Evolutionary conservation across 2,329 filamentous ascomycete genomes (phyloP).

Genomic region (Zymoseptoria tritici): DNA sequence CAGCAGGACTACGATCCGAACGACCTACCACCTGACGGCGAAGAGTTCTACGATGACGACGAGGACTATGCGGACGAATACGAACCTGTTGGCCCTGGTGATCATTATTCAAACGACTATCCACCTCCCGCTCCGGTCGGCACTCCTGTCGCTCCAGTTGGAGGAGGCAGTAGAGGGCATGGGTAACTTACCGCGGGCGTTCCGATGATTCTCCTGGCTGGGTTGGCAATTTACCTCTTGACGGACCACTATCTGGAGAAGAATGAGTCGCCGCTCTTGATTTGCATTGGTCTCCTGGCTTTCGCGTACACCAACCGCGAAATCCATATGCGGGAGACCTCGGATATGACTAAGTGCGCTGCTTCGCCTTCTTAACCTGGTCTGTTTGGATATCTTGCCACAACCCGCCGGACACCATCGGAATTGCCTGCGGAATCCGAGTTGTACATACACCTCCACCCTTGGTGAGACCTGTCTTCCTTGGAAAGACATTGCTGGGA

Average conservation of each 20-base stretch:
- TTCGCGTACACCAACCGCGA: neutral
- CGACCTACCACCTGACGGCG: slow-evolving; percentile 22
- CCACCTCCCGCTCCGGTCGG: slow-evolving; percentile 19
- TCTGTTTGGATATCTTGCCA: neutral
- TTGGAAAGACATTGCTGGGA: neutral
- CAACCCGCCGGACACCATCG: neutral
- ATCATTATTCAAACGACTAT: slow-evolving; percentile 20
- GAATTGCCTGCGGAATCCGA: neutral
- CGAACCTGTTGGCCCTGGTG: slow-evolving; percentile 21
- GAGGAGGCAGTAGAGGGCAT: slow-evolving; percentile 9
- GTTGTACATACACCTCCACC: neutral
- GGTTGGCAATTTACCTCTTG: neutral
- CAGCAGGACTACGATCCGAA: slow-evolving; percentile 25
- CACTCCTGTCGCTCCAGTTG: slow-evolving; percentile 11
- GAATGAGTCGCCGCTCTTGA: neutral
- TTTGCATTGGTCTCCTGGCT: neutral
- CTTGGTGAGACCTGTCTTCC: neutral
- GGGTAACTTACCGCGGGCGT: slow-evolving; percentile 17
- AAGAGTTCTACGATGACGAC: slow-evolving; percentile 29
- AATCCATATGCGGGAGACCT: neutral
- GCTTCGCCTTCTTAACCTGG: neutral
- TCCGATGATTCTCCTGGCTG: neutral
- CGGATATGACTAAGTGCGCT: neutral
- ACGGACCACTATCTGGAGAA: neutral
- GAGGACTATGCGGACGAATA: slow-evolving; percentile 25